Base-by-base conservation (phyloP, 768 basidiomycete species). In the Macrolepiota dolichaula region DNA sequence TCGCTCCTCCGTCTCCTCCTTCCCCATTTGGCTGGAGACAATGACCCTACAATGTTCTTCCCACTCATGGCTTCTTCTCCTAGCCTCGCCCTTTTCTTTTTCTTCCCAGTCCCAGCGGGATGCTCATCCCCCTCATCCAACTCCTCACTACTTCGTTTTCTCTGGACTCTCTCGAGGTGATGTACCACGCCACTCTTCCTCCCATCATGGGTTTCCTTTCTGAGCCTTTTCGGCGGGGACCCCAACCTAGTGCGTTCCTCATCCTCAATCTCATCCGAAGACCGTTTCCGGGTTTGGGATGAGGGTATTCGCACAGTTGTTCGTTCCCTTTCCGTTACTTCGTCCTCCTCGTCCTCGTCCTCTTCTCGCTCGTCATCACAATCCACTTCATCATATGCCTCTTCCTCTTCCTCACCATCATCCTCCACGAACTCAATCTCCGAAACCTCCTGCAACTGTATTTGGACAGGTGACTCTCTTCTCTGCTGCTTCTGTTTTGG, bases 251-350 rank as follows among this genome's bases (percentile, higher is more conserved):
- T 42, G 13, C 35, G 40, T 10, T 46, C 52, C 10, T 36, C 7
- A 25, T 47, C 59, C 13, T 60, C 59, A 53, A 53, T 52, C 55
- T 74, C 76, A 25, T 74, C 70, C 27, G 66, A 67, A 0, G 68
- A 71, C 42, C 72, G 25, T 69, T 73, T 70, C 35, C 67, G 47
- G 32, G 67, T 17, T 3, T 49, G 22, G 12, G 49, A 25, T 1
- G 58, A 57, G 2, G 62, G 51, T 36, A 58, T 35, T 4, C 62
- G 53, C 37, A 62, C 44, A 10, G 52, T 49, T 46, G 42, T 50
- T 7, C 29, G 25, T 27, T 49, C 40, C 42, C 55, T 42, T 29
- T 35, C 42, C 19, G 15, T 49, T 25, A n/a, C n/a, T n/a, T n/a
- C n/a, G n/a, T 50, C 57, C 52, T 10, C 29, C 22, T 27, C 42